Conservation (phyloP, 148 eudicot species). For the Drosera capensis region DNA sequence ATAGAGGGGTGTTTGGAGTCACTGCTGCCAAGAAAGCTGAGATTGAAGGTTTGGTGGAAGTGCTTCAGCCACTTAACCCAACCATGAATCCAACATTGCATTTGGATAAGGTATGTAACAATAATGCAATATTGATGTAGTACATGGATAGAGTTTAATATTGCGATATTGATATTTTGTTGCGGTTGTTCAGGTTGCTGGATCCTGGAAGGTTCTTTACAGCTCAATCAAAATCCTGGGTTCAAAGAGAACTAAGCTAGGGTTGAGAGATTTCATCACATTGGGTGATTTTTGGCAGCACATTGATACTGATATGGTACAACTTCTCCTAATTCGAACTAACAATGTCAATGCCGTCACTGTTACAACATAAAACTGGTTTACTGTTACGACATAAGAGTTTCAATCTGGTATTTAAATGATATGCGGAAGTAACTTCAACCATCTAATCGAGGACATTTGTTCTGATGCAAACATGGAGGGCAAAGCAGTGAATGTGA, state of each 20-base stretch:
- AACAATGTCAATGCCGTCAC: not conserved
- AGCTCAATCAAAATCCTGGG: conserved; percentile 85
- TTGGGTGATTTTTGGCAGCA: conserved; percentile 64
- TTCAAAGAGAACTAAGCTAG: conserved; percentile 79
- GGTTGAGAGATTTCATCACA: conserved; percentile 71
- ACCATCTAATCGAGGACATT: not conserved
- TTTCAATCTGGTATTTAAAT: not conserved
- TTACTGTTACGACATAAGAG: too few species aligned
- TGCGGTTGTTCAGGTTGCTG: conserved; percentile 33
- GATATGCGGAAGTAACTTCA: not conserved
- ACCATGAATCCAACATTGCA: conserved; percentile 42
- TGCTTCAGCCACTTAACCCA: conserved; percentile 59
- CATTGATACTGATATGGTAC: conserved; percentile 65
- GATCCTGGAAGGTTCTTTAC: conserved; percentile 77
- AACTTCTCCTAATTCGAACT: conserved; percentile 1
- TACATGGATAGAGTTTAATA: not conserved
- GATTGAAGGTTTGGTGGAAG: conserved; percentile 44
- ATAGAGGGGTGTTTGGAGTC: conserved; percentile 81
- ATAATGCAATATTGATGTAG: not conserved
- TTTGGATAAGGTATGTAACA: conserved; percentile 50
- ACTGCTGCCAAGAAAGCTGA: conserved; percentile 51
- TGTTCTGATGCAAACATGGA: conserved; percentile 44
- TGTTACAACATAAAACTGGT: not conserved
- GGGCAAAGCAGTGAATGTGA: conserved; percentile 86
- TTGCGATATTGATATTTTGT: not conserved